These are phyloP conservation scores for Claviceps fusiformis DNA, from an alignment of 2,329 filamentous ascomycete species.

Conservation along the genomic window DNA sequence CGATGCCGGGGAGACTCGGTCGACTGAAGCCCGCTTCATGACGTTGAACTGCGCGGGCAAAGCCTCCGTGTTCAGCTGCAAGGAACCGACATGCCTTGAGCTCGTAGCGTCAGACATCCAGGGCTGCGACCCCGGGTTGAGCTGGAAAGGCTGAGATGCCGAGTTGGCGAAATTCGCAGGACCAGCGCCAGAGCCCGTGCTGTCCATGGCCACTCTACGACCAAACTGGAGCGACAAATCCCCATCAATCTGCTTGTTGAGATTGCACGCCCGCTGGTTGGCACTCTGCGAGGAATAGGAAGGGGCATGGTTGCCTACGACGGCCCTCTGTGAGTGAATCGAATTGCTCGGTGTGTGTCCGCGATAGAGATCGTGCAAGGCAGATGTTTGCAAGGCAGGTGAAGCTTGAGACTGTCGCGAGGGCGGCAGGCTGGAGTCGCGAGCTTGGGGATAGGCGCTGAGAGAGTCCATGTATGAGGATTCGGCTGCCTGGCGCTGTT, in stretches of 20 bases:
- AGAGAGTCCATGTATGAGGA: slow-evolving; percentile 27
- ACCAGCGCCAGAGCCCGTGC: slow-evolving; percentile 10
- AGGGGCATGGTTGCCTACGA: slow-evolving; percentile 26
- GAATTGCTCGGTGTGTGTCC: slow-evolving; percentile 30
- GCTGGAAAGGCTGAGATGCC: slow-evolving; percentile 26
- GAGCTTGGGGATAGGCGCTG: slow-evolving; percentile 24
- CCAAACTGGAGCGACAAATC: slow-evolving; percentile 22
- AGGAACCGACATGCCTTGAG: slow-evolving; percentile 15
- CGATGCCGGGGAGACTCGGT: slow-evolving; percentile 23
- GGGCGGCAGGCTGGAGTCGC: slow-evolving; percentile 41
- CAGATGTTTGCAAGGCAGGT: no score
- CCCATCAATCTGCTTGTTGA: slow-evolving; percentile 25
- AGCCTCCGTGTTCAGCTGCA: slow-evolving; percentile 20
- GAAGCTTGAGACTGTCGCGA: slow-evolving; percentile 39
- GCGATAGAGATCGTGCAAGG: slow-evolving; percentile 20
- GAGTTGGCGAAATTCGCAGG: slow-evolving; percentile 16
- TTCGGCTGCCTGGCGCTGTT: slow-evolving; percentile 19
- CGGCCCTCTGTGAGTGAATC: slow-evolving; percentile 32
- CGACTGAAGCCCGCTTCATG: slow-evolving; percentile 25
- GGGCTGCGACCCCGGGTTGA: slow-evolving; percentile 32
- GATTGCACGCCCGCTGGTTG: slow-evolving; percentile 23
- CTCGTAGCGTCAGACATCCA: slow-evolving; percentile 25
- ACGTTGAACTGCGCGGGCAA: slow-evolving; percentile 13
- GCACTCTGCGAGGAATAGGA: slow-evolving; percentile 32
- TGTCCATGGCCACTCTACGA: slow-evolving; percentile 22